Conservation (phyloP, 2,329 filamentous ascomycete genomes). For the Penicillium sp. region DNA sequence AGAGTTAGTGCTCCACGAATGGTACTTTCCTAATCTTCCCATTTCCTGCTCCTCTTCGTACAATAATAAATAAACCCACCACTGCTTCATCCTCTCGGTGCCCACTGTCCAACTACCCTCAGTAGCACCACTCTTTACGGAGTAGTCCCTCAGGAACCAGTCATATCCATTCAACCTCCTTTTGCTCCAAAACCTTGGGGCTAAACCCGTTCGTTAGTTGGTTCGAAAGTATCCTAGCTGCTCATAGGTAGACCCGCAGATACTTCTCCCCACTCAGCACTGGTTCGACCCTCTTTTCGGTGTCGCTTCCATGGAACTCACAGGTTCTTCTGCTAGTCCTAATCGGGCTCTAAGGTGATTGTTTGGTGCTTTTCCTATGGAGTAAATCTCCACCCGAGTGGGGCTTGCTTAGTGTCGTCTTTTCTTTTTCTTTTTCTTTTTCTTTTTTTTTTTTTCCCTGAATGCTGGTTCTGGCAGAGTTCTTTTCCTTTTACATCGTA, state of each 20-base stretch:
- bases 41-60: background rate
- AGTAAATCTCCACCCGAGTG: background rate
- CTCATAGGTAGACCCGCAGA: conserved; percentile 12
- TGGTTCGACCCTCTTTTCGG: conserved; percentile 8
- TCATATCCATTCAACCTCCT: background rate
- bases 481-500: background rate
- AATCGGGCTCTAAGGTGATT: background rate
- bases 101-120: background rate
- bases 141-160: background rate
- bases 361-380: background rate
- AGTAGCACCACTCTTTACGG: too few species aligned
- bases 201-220: conserved; percentile 16
- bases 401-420: background rate
- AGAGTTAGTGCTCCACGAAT: background rate
- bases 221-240: conserved; percentile 14
- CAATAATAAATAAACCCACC: background rate
- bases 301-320: conserved; percentile 8
- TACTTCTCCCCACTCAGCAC: conserved; percentile 7
- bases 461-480: background rate
- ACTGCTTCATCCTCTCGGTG: background rate
- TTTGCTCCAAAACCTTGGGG: background rate
- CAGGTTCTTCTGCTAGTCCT: conserved; percentile 5
- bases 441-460: background rate
- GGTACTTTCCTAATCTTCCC: background rate
- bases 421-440: background rate